Evolutionary conservation across 495 filamentous ascomycete species (phyloP), one percentile per base, ranked within the genome.

Genomic region (Tuber aestivum): DNA sequence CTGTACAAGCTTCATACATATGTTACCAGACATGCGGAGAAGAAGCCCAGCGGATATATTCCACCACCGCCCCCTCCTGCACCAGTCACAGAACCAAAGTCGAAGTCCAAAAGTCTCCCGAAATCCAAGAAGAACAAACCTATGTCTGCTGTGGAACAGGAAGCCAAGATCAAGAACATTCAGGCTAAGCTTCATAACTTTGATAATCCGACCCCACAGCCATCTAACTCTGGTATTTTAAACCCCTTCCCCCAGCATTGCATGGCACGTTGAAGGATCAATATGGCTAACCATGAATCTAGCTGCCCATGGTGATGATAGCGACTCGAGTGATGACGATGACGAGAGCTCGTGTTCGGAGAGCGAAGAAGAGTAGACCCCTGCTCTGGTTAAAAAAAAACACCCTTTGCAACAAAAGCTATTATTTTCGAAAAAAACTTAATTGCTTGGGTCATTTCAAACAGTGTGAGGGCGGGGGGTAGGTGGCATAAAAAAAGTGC

Each of bases 41-140:
- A 76, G 71, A 27, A 78, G 16, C 79, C 80, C 35, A 73, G 50
- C 2, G 75, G 74, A 72, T 83, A 83, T 41, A 70, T 79, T 20
- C 79, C 81, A 16, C 82, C 82, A 21, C 81, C 81, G 27, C 81
- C 81, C n/a, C 74, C 82, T 16, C 81, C 82, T 56, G 73, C 73
- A 32, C 72, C 70, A 37, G 71, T 65, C 27, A 68, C 78, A 8
- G 81, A 82, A 44, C 42, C 71, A 27, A 82, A 80, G 74, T 77
- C 85, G 40, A 87, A 86, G 76, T 82, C 84, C 37, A 84, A 88
- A 23, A 86, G 89, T 0, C 83, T 88, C 21, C 84, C 88, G 12
- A 93, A 93, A 84, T 88, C 91, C 23, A 97, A 97, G 87, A 99
- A 99, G 88, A 97, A 99, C 85, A 98, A 97, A 87, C 95, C 95